Conservation (phyloP, 2,329 filamentous ascomycete genomes). For the Achaetomium macrosporum region DNA sequence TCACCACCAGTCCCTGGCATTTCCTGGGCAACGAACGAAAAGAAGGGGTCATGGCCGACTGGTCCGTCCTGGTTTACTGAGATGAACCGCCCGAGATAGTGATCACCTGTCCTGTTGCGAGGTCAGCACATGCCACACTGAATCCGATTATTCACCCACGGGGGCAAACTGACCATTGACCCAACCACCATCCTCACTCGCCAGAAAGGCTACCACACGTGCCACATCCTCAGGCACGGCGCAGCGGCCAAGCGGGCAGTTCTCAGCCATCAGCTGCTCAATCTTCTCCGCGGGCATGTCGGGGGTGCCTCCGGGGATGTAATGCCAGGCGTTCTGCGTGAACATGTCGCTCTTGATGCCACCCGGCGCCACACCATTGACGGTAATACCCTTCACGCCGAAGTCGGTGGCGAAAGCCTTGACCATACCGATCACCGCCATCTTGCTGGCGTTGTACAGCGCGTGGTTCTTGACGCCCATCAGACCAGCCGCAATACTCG, state of each 20-base stretch:
- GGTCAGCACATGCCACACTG: background rate
- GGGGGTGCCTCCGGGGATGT: slow-evolving; percentile 51
- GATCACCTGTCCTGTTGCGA: slow-evolving; percentile 12
- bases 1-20: background rate
- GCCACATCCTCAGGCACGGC: slow-evolving; percentile 55
- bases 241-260: slow-evolving; percentile 55
- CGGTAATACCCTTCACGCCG: slow-evolving; percentile 60
- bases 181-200: slow-evolving; percentile 56
- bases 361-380: slow-evolving; percentile 67
- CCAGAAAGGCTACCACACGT: slow-evolving; percentile 49
- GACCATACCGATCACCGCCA: slow-evolving; percentile 66
- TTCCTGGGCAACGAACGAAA: background rate
- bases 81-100: slow-evolving; percentile 20
- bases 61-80: slow-evolving; percentile 3
- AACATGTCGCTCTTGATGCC: slow-evolving; percentile 77
- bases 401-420: slow-evolving; percentile 68
- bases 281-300: slow-evolving; percentile 48
- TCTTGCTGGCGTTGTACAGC: slow-evolving; percentile 66
- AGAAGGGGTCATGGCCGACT: background rate
- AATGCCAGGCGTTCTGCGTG: slow-evolving; percentile 62
- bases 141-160: background rate
- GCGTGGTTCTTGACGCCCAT: slow-evolving; percentile 64
- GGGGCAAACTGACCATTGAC: slow-evolving; percentile 50
- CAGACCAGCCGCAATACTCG: slow-evolving; percentile 61
- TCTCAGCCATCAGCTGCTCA: slow-evolving; percentile 47